Evolutionary conservation across 2,329 filamentous ascomycete species (phyloP).

Genomic region (Ceratocystis smalleyi): DNA sequence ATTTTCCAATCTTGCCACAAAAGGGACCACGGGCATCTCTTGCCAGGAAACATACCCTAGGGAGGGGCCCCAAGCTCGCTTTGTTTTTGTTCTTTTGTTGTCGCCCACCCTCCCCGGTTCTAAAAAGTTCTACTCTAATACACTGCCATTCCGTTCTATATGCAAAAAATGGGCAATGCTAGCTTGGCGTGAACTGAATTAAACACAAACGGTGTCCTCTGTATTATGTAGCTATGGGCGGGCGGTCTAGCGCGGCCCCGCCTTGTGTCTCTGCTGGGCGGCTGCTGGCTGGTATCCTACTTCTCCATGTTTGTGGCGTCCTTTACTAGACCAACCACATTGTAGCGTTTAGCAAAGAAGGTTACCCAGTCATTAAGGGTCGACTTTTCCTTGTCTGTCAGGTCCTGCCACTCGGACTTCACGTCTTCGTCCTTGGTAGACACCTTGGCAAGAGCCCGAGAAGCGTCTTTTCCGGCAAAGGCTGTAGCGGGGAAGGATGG

Average conservation of each 20-base stretch:
- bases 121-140: background rate
- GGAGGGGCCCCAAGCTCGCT: too few relatives aligned
- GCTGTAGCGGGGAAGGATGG: conserved; percentile 36
- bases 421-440: conserved; percentile 79
- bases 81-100: too few relatives aligned
- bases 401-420: conserved; percentile 62
- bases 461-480: conserved; percentile 90
- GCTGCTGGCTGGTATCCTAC: background rate
- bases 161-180: too few relatives aligned
- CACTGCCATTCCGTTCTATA: background rate
- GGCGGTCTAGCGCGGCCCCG: too few relatives aligned
- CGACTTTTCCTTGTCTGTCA: conserved; percentile 71
- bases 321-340: conserved; percentile 57
- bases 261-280: background rate
- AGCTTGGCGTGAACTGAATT: background rate
- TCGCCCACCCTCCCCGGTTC: too few relatives aligned
- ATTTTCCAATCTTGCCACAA: too few relatives aligned
- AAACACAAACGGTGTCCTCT: background rate
- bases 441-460: conserved; percentile 73
- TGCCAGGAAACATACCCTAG: too few relatives aligned
- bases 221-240: background rate
- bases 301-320: conserved; percentile 43
- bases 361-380: conserved; percentile 84
- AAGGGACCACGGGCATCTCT: too few relatives aligned
- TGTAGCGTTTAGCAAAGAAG: conserved; percentile 95